Evolutionary conservation across 1,284 basidiomycete species (phyloP), one percentile per base, ranked within the genome.

Genomic region (Cutaneotrichosporon sp.): DNA sequence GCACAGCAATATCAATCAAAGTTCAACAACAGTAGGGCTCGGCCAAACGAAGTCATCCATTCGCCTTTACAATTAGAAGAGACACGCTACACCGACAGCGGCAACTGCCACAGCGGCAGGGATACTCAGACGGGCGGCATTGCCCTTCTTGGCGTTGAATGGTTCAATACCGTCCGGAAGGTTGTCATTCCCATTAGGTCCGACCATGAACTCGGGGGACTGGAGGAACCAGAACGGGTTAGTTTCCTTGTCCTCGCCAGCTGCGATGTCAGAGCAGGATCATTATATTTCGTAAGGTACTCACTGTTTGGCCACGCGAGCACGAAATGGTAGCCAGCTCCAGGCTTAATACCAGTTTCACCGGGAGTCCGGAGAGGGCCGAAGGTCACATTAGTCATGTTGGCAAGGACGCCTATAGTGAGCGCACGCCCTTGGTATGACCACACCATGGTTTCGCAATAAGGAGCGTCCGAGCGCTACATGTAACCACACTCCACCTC

Each of bases 181-280:
- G 25, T 47, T 14, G 35, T 47, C 35, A 3, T 34, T 10, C 5
- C 19, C 46, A 6, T 20, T 24, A n/a, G n/a, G 8, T 25, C 24
- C 26, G 9, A 38, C 26, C 3, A 10, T 47, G 26, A 47, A 37
- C 11, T n/a, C 19, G 20, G 20, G 17, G 14, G 25, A 29, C 26
- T 29, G 16, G 34, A 47, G 46, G 19, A 38, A 47, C 14, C 9
- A 20, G 34, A 19, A 47, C 11, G 46, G 46, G 35, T 22, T 37
- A 11, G 46, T 38, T 14, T 11, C 32, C 22, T 26, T 12, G 35
- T 47, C 46, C 12, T 38, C 35, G 25, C 46, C 46, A 22, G 22
- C 45, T 46, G 45, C 17, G n/a, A 25, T 3, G 33, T 46, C 12
- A 46, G 45, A n/a, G n/a, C n/a, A n/a, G n/a, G n/a, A n/a, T n/a